Evolutionary conservation across 1,284 basidiomycete species (phyloP), one percentile per base, ranked within the genome.

Genomic region (Ceratobasidium sp.): DNA sequence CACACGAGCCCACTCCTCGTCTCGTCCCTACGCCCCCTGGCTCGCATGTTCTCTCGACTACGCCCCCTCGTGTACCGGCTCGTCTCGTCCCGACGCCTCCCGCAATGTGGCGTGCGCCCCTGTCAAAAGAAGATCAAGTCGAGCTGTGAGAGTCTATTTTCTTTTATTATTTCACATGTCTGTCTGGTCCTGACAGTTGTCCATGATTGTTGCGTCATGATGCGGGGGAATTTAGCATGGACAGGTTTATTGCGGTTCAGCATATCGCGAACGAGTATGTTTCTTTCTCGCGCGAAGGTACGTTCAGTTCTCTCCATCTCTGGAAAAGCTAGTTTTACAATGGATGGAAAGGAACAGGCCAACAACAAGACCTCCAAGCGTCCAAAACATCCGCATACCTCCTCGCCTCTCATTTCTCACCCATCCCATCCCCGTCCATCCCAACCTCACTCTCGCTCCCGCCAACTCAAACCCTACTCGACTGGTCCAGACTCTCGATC

Each of bases 201-300:
- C 33, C 4, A 4, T 33, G 33, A 33, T 33, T 33, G 33, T 33
- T 33, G 33, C 33, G 33, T 33, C 33, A 33, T 33, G 33, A 33
- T 33, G 33, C 4, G 33, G 33, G 33, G 33, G 33, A 33, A 33
- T 33, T 33, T 33, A 74, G 71, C 44, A 17, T 40, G 40, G 38
- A 64, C 46, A 26, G 54, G 44, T 74, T 74, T 26, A 15, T 56
- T 9, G 26, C 17, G 3, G 28, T 74, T 23, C 71, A 64, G 23
- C 71, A 74, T 33, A 40, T 74, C 17, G 71, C 71, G 33, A 57
- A 74, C 28, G 71, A 74, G n/a, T 64, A 48, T 26, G 46, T 61
- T 56, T 33, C 38, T 17, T 28, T 64, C 12, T 44, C 71, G 10
- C 69, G 44, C 15, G 23, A 64, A 2, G 57, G 71, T 61, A 50